These are phyloP conservation scores for Fraxinus albicans DNA, from an alignment of 305 asterid species.

Conservation along the genomic window DNA sequence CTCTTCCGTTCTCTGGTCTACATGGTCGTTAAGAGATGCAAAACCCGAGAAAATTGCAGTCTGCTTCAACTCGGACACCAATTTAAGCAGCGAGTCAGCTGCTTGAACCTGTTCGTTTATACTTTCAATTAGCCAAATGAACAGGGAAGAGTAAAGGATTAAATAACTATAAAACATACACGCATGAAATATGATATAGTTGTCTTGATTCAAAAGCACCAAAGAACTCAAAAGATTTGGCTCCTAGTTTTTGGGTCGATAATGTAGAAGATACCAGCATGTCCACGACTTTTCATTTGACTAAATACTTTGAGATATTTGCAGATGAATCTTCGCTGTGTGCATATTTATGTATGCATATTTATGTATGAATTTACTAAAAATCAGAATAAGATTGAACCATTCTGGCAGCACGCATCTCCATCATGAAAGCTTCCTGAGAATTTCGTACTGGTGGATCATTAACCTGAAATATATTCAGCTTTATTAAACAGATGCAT, in stretches of 20 bases:
- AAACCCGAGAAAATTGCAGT: slow-evolving; percentile 87
- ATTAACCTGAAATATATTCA: slow-evolving; percentile 56
- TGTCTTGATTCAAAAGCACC: background rate
- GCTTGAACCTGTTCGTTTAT: slow-evolving; percentile 68
- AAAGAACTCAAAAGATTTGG: background rate
- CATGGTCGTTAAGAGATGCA: slow-evolving; percentile 82
- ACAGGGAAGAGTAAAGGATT: background rate
- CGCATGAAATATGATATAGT: background rate
- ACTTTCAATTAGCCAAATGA: slow-evolving; percentile 17
- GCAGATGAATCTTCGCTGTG: background rate
- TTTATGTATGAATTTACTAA: background rate
- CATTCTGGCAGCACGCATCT: slow-evolving; percentile 92
- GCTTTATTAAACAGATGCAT: background rate
- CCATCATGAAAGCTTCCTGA: slow-evolving; percentile 95
- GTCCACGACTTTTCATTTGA: background rate
- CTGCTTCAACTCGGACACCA: slow-evolving; percentile 93
- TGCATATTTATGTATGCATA: background rate
- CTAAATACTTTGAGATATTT: background rate
- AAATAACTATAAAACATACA: background rate
- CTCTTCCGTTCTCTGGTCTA: slow-evolving; percentile 74
- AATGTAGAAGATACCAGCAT: background rate
- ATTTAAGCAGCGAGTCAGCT: slow-evolving; percentile 78
- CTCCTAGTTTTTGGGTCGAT: background rate
- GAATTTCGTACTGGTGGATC: slow-evolving; percentile 89
- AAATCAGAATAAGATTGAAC: slow-evolving; percentile 34